Base-by-base conservation (phyloP, 1,139 yeast genomes). In the Hyphopichia pseudoburtonii region DNA sequence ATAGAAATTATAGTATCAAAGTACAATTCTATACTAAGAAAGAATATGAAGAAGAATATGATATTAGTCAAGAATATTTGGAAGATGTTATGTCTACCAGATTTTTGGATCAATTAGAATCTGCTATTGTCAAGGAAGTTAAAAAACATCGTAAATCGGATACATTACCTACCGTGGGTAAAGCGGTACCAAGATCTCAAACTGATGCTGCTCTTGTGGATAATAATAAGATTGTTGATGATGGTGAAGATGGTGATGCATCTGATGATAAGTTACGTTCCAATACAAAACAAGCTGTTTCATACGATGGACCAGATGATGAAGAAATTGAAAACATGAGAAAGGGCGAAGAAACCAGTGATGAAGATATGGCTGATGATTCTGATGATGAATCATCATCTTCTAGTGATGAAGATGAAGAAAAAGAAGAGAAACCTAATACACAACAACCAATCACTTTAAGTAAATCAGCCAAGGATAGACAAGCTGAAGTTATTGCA, bases 291-390 rank as follows among this genome's bases (percentile, higher is more conserved):
- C 95, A 89, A 65, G 82, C 95, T 18, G 95, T 88, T 30, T 86
- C 96, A 1, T 90, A 89, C 54, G 97, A 88, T 49, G 96, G 82
- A 15, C 96, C 96, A 21, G 97, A 89, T 64, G 97, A 87, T 44
- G 97, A 87, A 33, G 96, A 88, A 58, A 67, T 86, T 42, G 96
- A 86, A 60, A 83, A 86, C 32, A 86, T 86, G 90, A 82, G 82
- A 61, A 77, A 76, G 54, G 95, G 90, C 31, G 92, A 83, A 58
- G 78, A 80, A 52, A 75, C 85, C 23, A 79, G 83, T 44, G 87
- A 80, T 45, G 88, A 80, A 50, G 84, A 68, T 36, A 64, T 68
- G 51, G 64, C 57, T 22, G 74, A 66, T 39, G 76, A 64, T 31
- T 35, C 45, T 15, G 52, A 46, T 16, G 43, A 36, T 18, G 35